Evolutionary conservation across 2,329 filamentous ascomycete species (phyloP).

Genomic region (Coleophoma crateriformis): DNA sequence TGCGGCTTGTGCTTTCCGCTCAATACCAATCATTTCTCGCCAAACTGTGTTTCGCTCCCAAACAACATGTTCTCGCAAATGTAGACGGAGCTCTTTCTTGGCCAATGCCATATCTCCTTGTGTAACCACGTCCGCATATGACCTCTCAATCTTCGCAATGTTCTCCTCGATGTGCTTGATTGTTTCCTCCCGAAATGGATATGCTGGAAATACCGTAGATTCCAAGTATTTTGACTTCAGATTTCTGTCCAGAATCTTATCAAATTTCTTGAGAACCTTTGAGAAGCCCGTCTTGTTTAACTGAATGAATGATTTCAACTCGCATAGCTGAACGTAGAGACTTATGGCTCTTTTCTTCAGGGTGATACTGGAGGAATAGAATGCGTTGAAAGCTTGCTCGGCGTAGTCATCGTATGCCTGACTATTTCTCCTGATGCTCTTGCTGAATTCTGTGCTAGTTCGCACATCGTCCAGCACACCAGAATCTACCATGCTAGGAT

Average conservation of each 20-base stretch:
- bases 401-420: conserved; percentile 70
- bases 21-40: conserved; percentile 98
- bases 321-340: conserved; percentile 87
- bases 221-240: conserved; percentile 75
- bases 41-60: conserved; percentile 99
- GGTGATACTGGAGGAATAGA: conserved; percentile 71
- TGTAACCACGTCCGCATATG: conserved; percentile 79
- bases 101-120: conserved; percentile 72
- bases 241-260: conserved; percentile 86
- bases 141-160: conserved; percentile 68
- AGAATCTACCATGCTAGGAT: conserved; percentile 9
- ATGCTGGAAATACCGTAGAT: conserved; percentile 67
- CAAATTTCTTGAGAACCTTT: conserved; percentile 97
- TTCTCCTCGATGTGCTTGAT: conserved; percentile 65
- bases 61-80: conserved; percentile 92
- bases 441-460: conserved; percentile 56
- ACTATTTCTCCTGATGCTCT: conserved; percentile 55
- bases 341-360: conserved; percentile 87
- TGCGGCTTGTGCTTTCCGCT: conserved; percentile 89
- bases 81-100: conserved; percentile 79
- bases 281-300: conserved; percentile 94
- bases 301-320: conserved; percentile 92
- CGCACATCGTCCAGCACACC: conserved; percentile 45
- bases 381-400: conserved; percentile 64
- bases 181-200: conserved; percentile 74